Evolutionary conservation across 108 stramenopile genomes (phyloP).

Genomic region (Craspedostauros australis): DNA sequence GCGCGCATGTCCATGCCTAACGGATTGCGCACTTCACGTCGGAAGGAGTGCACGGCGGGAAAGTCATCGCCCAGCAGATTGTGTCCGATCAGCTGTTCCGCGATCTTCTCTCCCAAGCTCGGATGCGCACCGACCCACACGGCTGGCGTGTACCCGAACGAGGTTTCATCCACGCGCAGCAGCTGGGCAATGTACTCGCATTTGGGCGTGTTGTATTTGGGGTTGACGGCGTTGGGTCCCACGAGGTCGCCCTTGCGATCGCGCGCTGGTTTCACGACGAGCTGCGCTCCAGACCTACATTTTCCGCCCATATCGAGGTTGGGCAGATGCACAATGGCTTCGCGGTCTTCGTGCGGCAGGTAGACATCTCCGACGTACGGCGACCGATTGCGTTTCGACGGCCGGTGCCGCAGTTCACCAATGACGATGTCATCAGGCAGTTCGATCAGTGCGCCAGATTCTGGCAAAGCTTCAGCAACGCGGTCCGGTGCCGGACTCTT

Average conservation of each 20-base stretch:
- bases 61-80: slow-evolving; percentile 29
- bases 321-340: slow-evolving; percentile 22
- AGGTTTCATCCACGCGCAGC: slow-evolving; percentile 34
- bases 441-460: no score
- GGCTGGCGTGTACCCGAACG: slow-evolving; percentile 25
- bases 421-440: slow-evolving; percentile 19
- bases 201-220: slow-evolving; percentile 49
- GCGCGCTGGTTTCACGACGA: slow-evolving; percentile 32
- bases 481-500: no score
- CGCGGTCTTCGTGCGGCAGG: slow-evolving; percentile 13
- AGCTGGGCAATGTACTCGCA: slow-evolving; percentile 50
- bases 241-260: slow-evolving; percentile 42
- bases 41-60: slow-evolving; percentile 18
- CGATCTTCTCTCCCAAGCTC: slow-evolving; percentile 46
- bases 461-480: no score
- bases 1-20: slow-evolving; percentile 33
- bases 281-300: slow-evolving; percentile 32
- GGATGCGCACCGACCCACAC: slow-evolving; percentile 59
- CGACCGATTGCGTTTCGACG: slow-evolving; percentile 39
- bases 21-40: slow-evolving; percentile 32
- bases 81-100: slow-evolving; percentile 26
- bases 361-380: slow-evolving; percentile 58
- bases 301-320: slow-evolving; percentile 45
- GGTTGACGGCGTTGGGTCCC: slow-evolving; percentile 33
- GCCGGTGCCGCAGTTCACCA: slow-evolving; percentile 21